Evolutionary conservation across 495 filamentous ascomycete species (phyloP).

Genomic region (Tricharina praecox): DNA sequence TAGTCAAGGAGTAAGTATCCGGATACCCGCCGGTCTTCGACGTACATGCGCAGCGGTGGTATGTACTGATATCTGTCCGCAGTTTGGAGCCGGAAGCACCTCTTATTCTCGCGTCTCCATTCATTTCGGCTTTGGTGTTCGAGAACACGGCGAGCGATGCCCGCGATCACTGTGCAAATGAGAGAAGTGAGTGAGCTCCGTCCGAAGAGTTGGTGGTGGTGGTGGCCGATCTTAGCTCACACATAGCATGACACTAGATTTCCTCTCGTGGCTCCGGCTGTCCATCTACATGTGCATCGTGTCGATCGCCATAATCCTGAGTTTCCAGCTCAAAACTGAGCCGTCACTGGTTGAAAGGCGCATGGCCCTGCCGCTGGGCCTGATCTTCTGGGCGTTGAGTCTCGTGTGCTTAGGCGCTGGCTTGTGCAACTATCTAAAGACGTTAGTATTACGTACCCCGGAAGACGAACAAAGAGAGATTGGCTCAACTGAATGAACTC

Average conservation of each 20-base stretch:
- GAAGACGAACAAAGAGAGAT: too few species aligned
- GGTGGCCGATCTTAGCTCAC: not conserved
- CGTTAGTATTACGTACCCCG: too few species aligned
- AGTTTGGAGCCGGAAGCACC: constrained; percentile 1
- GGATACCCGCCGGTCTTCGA: too few species aligned
- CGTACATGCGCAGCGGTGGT: too few species aligned
- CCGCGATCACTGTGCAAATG: constrained; percentile 64
- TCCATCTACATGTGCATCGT: constrained; percentile 84
- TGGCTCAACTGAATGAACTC: too few species aligned
- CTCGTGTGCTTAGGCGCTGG: constrained; percentile 59
- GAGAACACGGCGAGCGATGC: constrained; percentile 79
- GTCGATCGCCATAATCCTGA: constrained; percentile 72
- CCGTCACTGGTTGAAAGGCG: constrained; percentile 52
- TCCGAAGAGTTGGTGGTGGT: too few species aligned
- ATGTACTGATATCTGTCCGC: not conserved
- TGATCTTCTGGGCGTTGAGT: constrained; percentile 73
- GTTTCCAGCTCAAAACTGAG: constrained; percentile 68
- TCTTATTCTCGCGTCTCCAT: constrained; percentile 36
- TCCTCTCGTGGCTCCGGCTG: constrained; percentile 86
- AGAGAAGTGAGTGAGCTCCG: constrained; percentile 44
- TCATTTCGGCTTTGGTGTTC: constrained; percentile 67
- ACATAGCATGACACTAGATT: constrained; percentile 35
- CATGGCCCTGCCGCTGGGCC: constrained; percentile 67
- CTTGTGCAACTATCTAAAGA: constrained; percentile 62
- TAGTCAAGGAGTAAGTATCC: too few species aligned